Base-by-base conservation (phyloP, 805 yeast genomes). In the Blastobotrys robertii region DNA sequence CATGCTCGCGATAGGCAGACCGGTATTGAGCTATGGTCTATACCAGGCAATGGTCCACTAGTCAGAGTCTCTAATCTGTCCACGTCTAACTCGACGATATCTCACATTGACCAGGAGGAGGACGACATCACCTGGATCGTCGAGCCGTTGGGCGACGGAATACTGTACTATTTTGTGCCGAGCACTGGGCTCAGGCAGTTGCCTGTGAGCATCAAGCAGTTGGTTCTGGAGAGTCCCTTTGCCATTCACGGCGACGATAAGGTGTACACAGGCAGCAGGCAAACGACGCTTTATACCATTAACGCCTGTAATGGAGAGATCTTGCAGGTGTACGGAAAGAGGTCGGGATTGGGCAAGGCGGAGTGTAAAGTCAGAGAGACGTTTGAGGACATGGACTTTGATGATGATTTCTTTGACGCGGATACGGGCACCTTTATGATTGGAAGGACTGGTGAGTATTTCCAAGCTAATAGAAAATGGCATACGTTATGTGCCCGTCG, bases 131-230 rank as follows among this genome's bases (percentile, higher is more conserved):
- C 81, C 0, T 84, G 97, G 90, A 79, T 90, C 41, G 90, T 92
- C 1, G 98, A 92, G 52, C 97, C 97, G 0, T 74, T 72, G 50
- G 80, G 79, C 3, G 95, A 84, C 45, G 98, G 98, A 1, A 67
- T 80, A 0, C 67, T 92, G 3, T 88, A 80, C 59, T 85, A 79
- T 57, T 90, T 90, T 62, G 79, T 84, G 11, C 77, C 79, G 12
- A 75, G 74, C 30, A 65, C 64, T 15, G 97, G 97, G 0, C 62
- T 92, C 16, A 85, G 83, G 55, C 81, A 76, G 56, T 68, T 92
- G 3, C 96, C 97, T 0, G 74, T 90, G 0, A 72, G 86, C 4
- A 83, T 92, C 19, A 76, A 77, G 49, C 81, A 82, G 47, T 67
- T 92, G 44, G 85, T 92, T 0, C 59, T 76, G 47, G 81, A 84